A percentile compares a stretch with the other conserved stretches of the same genome.
Conservation (phyloP, 2,329 filamentous ascomycete species). For the Thermothelomyces thermophilus region DNA sequence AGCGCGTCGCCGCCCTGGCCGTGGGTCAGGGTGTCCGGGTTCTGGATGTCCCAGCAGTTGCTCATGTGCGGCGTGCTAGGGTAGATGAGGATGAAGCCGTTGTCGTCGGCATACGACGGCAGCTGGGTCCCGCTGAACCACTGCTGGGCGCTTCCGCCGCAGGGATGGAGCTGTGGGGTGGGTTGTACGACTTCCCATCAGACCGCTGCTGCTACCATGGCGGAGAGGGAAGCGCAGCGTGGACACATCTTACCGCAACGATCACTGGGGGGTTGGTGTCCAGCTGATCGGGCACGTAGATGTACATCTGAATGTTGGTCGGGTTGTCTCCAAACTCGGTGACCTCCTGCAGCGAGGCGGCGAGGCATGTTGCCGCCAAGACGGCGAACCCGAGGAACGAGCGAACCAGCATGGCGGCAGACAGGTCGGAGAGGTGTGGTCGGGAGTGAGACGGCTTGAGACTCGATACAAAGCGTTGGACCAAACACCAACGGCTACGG, state of each 20-base stretch:
- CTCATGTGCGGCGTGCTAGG: constrained; percentile 37
- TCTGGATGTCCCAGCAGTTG: constrained; percentile 50
- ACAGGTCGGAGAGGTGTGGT: too few relatives aligned
- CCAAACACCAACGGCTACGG: too few relatives aligned
- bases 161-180: constrained; percentile 35
- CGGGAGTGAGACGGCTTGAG: too few relatives aligned
- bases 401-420: constrained; percentile 14
- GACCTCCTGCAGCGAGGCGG: constrained; percentile 24
- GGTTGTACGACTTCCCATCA: not conserved
- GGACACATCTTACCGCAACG: constrained; percentile 30
- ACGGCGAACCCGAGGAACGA: constrained; percentile 17
- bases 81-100: constrained; percentile 39
- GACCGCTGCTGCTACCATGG: not conserved
- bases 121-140: constrained; percentile 40
- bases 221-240: not conserved
- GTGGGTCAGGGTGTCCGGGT: constrained; percentile 39
- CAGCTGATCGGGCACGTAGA: constrained; percentile 31
- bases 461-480: too few relatives aligned
- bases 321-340: constrained; percentile 30
- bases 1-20: constrained; percentile 44
- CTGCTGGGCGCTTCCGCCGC: constrained; percentile 36
- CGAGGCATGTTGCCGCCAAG: constrained; percentile 15
- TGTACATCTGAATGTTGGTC: constrained; percentile 36
- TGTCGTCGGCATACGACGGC: constrained; percentile 31
- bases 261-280: constrained; percentile 38